Evolutionary conservation across 116 monocot species (phyloP).

Genomic region (Iris pallida): DNA sequence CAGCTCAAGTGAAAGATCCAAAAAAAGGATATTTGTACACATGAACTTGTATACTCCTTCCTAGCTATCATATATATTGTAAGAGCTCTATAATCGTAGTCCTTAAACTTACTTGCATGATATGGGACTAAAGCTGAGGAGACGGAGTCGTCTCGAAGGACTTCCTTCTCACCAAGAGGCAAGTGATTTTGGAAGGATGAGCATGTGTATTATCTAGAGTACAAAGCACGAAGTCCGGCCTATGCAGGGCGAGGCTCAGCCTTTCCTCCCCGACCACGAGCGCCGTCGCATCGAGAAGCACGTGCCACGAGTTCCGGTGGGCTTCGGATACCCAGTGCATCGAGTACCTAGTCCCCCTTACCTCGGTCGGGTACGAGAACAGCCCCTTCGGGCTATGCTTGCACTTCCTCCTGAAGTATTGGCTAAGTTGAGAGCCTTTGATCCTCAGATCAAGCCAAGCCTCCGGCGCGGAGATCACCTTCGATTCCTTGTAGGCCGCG

Average conservation of each 20-base stretch:
- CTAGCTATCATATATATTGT: no score
- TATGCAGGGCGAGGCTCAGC: constrained; percentile 29
- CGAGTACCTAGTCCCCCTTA: constrained; percentile 16
- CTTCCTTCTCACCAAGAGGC: constrained; percentile 26
- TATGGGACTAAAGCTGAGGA: background rate
- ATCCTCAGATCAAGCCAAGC: constrained; percentile 45
- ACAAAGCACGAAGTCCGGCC: constrained; percentile 40
- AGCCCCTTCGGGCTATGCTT: constrained; percentile 46
- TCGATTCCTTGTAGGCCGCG: constrained; percentile 42
- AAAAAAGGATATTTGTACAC: no score
- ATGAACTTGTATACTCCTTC: no score
- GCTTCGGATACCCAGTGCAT: constrained; percentile 49
- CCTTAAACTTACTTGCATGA: no score
- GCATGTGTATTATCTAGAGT: constrained; percentile 27
- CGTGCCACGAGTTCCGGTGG: constrained; percentile 36
- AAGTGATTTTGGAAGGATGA: constrained; percentile 22
- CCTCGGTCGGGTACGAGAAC: constrained; percentile 36
- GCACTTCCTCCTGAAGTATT: constrained; percentile 44
- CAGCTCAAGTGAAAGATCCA: no score
- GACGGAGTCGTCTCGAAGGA: constrained; percentile 20
- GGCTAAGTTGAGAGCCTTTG: constrained; percentile 45
- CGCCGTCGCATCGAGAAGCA: constrained; percentile 29
- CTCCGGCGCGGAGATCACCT: constrained; percentile 39
- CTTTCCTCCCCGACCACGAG: constrained; percentile 27
- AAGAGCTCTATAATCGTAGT: no score